Base-by-base conservation (phyloP, 768 basidiomycete genomes). In the Rhodotorula diobovata region DNA sequence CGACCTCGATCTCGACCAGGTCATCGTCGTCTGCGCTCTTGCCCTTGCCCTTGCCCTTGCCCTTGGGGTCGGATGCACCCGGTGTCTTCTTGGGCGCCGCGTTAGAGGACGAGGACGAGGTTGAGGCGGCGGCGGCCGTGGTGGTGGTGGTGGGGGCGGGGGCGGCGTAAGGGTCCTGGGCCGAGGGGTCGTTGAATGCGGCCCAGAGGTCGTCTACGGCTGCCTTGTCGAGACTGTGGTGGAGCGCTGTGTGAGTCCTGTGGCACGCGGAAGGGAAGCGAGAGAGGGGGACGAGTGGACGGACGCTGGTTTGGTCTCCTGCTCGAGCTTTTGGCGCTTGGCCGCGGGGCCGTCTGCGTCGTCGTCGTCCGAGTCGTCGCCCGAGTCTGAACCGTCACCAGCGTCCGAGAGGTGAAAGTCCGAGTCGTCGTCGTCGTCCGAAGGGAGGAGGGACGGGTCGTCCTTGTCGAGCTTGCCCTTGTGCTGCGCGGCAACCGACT, bases 1-100 rank as follows among this genome's bases (percentile, higher is more conserved):
- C 84, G 77, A 87, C 89, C 79, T 87, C 85, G 58, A 93, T 82
- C 80, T 87, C 89, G 46, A 93, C 84, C 75, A 83, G 82, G 63
- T 82, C 68, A n/a, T n/a, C n/a, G 11, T 41, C 50, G 8, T 61
- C 57, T 2, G 70, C 53, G 45, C 63, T 56, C 65, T 63, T 71
- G 30, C 48, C 66, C 59, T 67, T 67, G 41, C 37, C 62, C 37
- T 53, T 60, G 46, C 16, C 30, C 4, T 4, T 30, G 20, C 14
- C 9, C n/a, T 9, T 23, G 4, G n/a, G n/a, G n/a, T n/a, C n/a
- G n/a, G n/a, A n/a, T n/a, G n/a, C n/a, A n/a, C n/a, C n/a, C n/a
- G n/a, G n/a, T n/a, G n/a, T n/a, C n/a, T n/a, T n/a, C n/a, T n/a
- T n/a, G n/a, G n/a, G n/a, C n/a, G n/a, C n/a, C n/a, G n/a, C 43